These are phyloP conservation scores for Eucalyptus sideroxylon DNA, from an alignment of 345 rosid genomes.

Conservation along the genomic window DNA sequence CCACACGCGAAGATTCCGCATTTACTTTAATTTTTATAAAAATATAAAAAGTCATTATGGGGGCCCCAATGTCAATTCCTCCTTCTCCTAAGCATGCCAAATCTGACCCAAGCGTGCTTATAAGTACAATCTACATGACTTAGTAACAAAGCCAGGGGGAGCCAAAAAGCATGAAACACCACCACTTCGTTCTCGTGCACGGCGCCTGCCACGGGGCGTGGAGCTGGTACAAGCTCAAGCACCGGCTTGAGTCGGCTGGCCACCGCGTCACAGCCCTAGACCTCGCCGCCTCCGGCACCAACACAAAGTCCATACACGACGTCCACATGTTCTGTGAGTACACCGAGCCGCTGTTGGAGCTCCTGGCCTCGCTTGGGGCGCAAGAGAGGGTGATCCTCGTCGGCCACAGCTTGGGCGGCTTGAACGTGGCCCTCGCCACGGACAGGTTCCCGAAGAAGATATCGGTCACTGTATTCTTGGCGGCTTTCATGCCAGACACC, in stretches of 20 bases:
- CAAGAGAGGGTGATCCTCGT: conserved; percentile 41
- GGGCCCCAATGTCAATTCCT: not conserved
- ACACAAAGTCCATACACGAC: conserved; percentile 21
- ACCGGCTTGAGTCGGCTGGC: conserved; percentile 26
- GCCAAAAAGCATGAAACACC: not conserved
- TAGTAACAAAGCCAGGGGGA: not conserved
- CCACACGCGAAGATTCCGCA: not conserved
- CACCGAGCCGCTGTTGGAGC: conserved; percentile 27
- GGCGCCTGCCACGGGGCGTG: conserved; percentile 56
- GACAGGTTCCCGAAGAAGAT: not conserved
- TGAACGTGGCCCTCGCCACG: conserved; percentile 28
- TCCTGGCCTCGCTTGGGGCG: conserved; percentile 12
- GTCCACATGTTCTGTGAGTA: conserved; percentile 22
- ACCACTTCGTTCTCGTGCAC: conserved; percentile 49
- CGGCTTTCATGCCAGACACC: not conserved
- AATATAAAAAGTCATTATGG: not conserved
- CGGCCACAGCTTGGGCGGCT: conserved; percentile 66
- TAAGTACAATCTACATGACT: not conserved
- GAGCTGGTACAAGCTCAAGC: conserved; percentile 64
- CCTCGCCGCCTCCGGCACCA: conserved; percentile 41
- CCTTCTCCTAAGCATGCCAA: not conserved
- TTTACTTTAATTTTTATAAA: not conserved
- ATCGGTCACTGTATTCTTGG: not conserved
- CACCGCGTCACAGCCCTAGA: conserved; percentile 33
- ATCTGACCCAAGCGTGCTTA: not conserved